phyloP scores from a whole-genome alignment of 805 yeast genomes.

The Candida ipomoeae region DNA sequence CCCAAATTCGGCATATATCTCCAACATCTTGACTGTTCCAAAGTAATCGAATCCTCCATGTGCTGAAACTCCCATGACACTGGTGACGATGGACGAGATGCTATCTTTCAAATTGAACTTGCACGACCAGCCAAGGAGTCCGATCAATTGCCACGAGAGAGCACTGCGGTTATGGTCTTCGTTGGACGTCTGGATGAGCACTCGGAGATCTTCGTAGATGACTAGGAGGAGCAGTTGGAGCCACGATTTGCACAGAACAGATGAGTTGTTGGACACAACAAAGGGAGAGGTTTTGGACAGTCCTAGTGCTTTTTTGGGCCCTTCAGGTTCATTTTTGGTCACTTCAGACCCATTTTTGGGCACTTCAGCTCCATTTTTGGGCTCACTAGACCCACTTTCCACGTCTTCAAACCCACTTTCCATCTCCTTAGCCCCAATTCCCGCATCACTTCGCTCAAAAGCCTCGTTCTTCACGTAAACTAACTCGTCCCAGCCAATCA shows the following conservation, averaged over 20 bases:
- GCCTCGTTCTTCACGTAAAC: slow-evolving; percentile 61
- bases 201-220: slow-evolving; percentile 55
- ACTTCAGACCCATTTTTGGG: no score
- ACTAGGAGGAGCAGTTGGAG: slow-evolving; percentile 69
- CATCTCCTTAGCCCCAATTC: no score
- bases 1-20: slow-evolving; percentile 41
- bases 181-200: slow-evolving; percentile 25
- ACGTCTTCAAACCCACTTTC: no score
- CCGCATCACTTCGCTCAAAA: slow-evolving; percentile 31
- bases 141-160: slow-evolving; percentile 71
- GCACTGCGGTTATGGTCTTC: slow-evolving; percentile 47
- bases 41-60: slow-evolving; percentile 61
- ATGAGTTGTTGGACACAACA: slow-evolving; percentile 24
- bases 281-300: slow-evolving; percentile 4
- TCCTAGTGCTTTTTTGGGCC: no score
- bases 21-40: slow-evolving; percentile 48
- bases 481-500: slow-evolving; percentile 80
- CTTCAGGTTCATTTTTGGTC: no score
- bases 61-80: slow-evolving; percentile 47
- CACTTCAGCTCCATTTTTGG: slow-evolving; percentile 25
- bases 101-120: slow-evolving; percentile 37
- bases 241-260: slow-evolving; percentile 64
- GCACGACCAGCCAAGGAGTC: slow-evolving; percentile 39
- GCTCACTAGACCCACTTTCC: slow-evolving; percentile 12
- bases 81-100: slow-evolving; percentile 36